A percentile compares a stretch with the other conserved stretches of the same genome.
Evolutionary conservation across 106 monocot species (phyloP).

Genomic region (Platanthera guangdongensis): DNA sequence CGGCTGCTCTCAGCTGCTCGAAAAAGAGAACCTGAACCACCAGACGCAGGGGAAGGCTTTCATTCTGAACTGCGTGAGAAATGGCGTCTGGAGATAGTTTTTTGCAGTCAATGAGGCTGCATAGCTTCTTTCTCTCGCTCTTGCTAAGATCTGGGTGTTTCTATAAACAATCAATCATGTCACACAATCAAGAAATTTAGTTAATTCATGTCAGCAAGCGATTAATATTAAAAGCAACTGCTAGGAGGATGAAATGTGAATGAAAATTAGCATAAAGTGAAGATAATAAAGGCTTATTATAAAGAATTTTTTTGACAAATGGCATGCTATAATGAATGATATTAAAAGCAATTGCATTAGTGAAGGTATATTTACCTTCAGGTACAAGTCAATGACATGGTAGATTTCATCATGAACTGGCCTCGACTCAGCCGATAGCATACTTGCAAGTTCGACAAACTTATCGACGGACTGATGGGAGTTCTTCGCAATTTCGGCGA

Average conservation of each 20-base stretch:
- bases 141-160: conserved; percentile 71
- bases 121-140: conserved; percentile 76
- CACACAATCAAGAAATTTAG: background rate
- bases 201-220: too few relatives aligned
- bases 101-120: conserved; percentile 67
- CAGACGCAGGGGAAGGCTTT: conserved; percentile 70
- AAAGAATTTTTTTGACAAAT: too few relatives aligned
- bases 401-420: conserved; percentile 39
- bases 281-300: too few relatives aligned
- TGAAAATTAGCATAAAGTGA: too few relatives aligned
- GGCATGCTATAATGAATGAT: too few relatives aligned
- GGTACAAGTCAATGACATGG: conserved; percentile 33
- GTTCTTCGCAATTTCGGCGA: conserved; percentile 26
- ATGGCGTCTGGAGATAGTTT: conserved; percentile 67
- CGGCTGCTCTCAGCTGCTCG: conserved; percentile 57
- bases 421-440: conserved; percentile 23
- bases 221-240: too few relatives aligned
- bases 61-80: conserved; percentile 83
- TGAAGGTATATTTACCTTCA: conserved; percentile 18
- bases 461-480: conserved; percentile 14
- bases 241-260: too few relatives aligned
- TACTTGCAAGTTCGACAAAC: conserved; percentile 28
- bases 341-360: too few relatives aligned
- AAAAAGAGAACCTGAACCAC: conserved; percentile 87
- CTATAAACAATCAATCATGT: conserved; percentile 19